A percentile compares a stretch with the other conserved stretches of the same genome.
Evolutionary conservation across 2,329 filamentous ascomycete genomes (phyloP).

Genomic region (Stagonosporopsis vannaccii): DNA sequence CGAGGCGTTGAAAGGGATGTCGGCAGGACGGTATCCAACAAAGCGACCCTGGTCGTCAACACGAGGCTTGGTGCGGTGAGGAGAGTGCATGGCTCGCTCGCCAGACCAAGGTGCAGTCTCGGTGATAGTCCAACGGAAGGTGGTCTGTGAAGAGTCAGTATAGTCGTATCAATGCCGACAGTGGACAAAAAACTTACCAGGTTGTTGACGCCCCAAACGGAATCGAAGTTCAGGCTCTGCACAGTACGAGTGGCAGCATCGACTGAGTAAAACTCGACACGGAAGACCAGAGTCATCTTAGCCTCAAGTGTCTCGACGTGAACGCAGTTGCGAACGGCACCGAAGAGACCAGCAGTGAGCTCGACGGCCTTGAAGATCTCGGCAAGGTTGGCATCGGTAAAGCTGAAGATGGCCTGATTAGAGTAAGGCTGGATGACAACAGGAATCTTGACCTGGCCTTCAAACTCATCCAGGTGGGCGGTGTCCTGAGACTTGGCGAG

Average conservation of each 20-base stretch:
- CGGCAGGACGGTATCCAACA: conserved; percentile 25
- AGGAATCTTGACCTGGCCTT: conserved; percentile 41
- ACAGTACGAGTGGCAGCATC: conserved; percentile 38
- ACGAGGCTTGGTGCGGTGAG: conserved; percentile 29
- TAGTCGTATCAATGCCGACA: conserved; percentile 2
- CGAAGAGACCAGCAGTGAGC: conserved; percentile 26
- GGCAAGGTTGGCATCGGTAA: conserved; percentile 25
- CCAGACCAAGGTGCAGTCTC: conserved; percentile 29
- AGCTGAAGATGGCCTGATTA: conserved; percentile 18
- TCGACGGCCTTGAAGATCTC: conserved; percentile 23
- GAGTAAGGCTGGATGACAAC: conserved; percentile 29
- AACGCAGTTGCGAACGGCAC: conserved; percentile 26
- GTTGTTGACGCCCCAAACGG: conserved; percentile 21
- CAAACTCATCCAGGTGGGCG: conserved; percentile 34
- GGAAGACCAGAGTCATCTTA: conserved; percentile 32
- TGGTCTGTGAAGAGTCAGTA: conserved; percentile 32
- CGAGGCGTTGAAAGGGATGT: background rate
- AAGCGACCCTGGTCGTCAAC: conserved; percentile 34
- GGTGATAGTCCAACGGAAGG: conserved; percentile 30
- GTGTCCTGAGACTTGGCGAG: conserved; percentile 37
- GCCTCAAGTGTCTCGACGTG: conserved; percentile 28
- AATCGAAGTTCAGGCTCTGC: conserved; percentile 22
- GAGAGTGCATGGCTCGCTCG: conserved; percentile 28
- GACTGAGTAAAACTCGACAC: conserved; percentile 43
- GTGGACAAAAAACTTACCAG: conserved; percentile 22